phyloP scores from a whole-genome alignment of 345 rosid species.

The Cardamine resedifolia region DNA sequence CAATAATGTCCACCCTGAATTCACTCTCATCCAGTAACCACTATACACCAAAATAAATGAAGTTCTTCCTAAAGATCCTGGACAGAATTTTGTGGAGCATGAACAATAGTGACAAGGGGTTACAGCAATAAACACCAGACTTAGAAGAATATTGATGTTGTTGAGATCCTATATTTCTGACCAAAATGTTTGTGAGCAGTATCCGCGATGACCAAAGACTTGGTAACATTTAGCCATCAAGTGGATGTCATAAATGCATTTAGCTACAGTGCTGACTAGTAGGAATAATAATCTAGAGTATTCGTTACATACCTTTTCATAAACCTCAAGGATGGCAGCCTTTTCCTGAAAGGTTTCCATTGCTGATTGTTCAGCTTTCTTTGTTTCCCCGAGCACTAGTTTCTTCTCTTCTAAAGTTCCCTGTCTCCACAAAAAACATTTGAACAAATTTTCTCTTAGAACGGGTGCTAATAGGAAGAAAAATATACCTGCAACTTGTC shows the following conservation, averaged over 20 bases:
- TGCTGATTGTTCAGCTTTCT: constrained; percentile 66
- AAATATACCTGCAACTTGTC: constrained; percentile 77
- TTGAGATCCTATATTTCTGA: neutral
- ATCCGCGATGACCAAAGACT: neutral
- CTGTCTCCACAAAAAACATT: constrained; percentile 41
- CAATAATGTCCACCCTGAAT: neutral
- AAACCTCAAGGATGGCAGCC: constrained; percentile 64
- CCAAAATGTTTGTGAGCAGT: neutral
- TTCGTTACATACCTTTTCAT: constrained; percentile 60
- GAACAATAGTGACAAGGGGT: neutral
- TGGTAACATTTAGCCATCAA: neutral
- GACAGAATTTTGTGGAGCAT: neutral
- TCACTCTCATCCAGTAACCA: constrained; percentile 16
- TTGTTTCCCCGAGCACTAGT: constrained; percentile 59
- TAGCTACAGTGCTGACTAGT: neutral
- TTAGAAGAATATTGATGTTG: neutral
- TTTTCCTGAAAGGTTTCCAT: constrained; percentile 71
- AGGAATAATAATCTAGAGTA: constrained; percentile 6
- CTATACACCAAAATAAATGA: constrained; percentile 6
- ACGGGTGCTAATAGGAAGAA: neutral
- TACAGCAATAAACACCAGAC: constrained; percentile 13
- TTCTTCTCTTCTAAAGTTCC: constrained; percentile 85
- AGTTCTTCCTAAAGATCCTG: neutral
- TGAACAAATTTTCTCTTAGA: neutral
- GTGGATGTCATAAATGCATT: constrained; percentile 5